Evolutionary conservation across 345 rosid species (phyloP).

Genomic region (Chamaenerion angustifolium): DNA sequence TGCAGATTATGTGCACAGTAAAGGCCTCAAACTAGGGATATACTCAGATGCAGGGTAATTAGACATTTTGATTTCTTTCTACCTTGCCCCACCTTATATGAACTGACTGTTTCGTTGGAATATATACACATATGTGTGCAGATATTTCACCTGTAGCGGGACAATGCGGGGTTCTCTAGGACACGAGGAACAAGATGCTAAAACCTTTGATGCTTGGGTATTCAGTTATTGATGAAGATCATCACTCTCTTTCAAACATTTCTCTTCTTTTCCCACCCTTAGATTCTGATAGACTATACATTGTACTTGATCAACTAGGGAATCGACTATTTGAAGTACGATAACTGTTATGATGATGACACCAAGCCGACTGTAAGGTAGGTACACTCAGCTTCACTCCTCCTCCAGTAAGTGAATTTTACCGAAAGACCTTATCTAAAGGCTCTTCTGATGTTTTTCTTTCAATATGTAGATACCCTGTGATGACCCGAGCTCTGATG

Average conservation of each 20-base stretch:
- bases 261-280: neutral
- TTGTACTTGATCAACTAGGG: slow-evolving; percentile 30
- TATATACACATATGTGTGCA: slow-evolving; percentile 9
- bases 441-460: neutral
- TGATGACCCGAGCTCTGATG: slow-evolving; percentile 73
- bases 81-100: neutral
- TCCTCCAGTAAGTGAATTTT: neutral
- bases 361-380: slow-evolving; percentile 61
- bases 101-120: neutral
- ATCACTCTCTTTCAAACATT: neutral
- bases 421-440: neutral
- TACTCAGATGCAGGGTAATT: slow-evolving; percentile 82
- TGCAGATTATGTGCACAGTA: slow-evolving; percentile 70
- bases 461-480: slow-evolving; percentile 52
- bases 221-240: neutral
- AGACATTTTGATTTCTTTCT: neutral
- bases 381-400: slow-evolving; percentile 33
- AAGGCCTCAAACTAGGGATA: slow-evolving; percentile 86
- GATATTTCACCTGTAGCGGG: slow-evolving; percentile 72
- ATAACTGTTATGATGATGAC: slow-evolving; percentile 60
- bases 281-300: neutral
- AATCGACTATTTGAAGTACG: slow-evolving; percentile 85
- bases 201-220: slow-evolving; percentile 85
- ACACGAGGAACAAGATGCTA: slow-evolving; percentile 81
- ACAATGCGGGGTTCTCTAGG: slow-evolving; percentile 91